Evolutionary conservation across 129 eudicot genomes (phyloP), one percentile per base, ranked within the genome.

Genomic region (Smallanthus sonchifolius): DNA sequence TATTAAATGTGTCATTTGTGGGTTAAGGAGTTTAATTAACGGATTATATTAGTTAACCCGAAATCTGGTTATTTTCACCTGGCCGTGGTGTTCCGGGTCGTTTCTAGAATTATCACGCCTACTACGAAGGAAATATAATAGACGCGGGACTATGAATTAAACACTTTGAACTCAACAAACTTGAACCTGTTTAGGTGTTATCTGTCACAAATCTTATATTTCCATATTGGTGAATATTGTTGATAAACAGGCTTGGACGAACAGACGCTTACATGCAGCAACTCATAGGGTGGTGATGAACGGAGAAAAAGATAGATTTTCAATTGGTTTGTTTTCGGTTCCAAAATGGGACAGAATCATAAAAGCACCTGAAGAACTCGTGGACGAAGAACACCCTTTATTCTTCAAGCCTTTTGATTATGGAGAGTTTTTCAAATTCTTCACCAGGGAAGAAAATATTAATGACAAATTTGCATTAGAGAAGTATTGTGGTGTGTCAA

Each of bases 331-430:
- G 9, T 89, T 89, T 63, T 79, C 86, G 8, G 74, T 82, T 13
- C 89, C 89, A 13, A 85, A 82, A 62, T 76, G 19, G 9, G 77
- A 77, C 2, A 81, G 75, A 56, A 59, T 57, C 55, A 11, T 89
- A 24, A 74, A 83, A 82, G 76, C 86, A 14, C 92, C 89, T 2
- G 86, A 86, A 37, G 92, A 89, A 60, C 39, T 86, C 59, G 86
- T 89, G 35, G 88, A 89, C 70, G 86, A 89, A 28, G 83, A 86
- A 48, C 80, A 89, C 72, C 89, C 92, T 13, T 69, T 86, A 57
- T 79, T 80, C 32, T 89, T 82, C 70, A 86, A 80, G 43, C 85
- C 91, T 67, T 86, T 84, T 69, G 74, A 68, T 19, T 78, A 71
- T 42, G 84, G 83, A 24, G 84, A 84, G 20, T 89, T 84, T 61